Evolutionary conservation across 257 asterid genomes (phyloP).

Genomic region (Solanum piurae): DNA sequence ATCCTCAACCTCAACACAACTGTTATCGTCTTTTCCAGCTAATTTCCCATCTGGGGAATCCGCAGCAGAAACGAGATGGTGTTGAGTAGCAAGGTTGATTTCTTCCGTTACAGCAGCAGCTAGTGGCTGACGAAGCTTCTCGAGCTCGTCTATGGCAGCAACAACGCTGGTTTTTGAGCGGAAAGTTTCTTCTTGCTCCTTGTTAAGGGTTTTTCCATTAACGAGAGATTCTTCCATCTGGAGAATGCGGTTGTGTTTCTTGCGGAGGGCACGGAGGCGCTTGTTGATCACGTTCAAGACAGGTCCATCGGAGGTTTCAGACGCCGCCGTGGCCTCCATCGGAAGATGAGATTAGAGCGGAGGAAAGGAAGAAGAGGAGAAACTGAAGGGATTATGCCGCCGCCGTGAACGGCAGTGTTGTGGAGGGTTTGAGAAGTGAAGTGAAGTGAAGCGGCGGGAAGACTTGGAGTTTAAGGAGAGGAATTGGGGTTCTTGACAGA

Average conservation of each 20-base stretch:
- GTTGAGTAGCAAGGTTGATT: conserved; percentile 24
- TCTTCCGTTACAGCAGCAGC: conserved; percentile 58
- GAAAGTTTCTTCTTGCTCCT: conserved; percentile 74
- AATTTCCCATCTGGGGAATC: neutral
- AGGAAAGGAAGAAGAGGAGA: neutral
- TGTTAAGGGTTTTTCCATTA: conserved; percentile 61
- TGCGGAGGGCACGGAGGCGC: conserved; percentile 73
- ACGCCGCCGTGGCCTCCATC: conserved; percentile 6
- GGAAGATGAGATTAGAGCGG: neutral
- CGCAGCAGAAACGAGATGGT: neutral
- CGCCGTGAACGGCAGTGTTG: conserved; percentile 30
- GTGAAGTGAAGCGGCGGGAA: conserved; percentile 11
- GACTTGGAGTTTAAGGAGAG: neutral
- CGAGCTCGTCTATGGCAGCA: conserved; percentile 67
- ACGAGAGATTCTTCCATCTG: conserved; percentile 68
- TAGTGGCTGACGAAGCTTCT: conserved; percentile 61
- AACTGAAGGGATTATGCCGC: neutral
- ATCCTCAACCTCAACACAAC: conserved; percentile 31
- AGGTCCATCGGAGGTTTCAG: conserved; percentile 58
- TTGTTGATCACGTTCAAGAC: conserved; percentile 60
- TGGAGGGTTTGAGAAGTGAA: neutral
- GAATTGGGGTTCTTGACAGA: neutral
- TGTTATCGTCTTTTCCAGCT: neutral
- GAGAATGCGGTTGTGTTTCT: conserved; percentile 56
- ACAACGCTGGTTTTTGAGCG: conserved; percentile 46